Base-by-base conservation (phyloP, 2,329 filamentous ascomycete species). In the Myriosclerotinia curreyana region DNA sequence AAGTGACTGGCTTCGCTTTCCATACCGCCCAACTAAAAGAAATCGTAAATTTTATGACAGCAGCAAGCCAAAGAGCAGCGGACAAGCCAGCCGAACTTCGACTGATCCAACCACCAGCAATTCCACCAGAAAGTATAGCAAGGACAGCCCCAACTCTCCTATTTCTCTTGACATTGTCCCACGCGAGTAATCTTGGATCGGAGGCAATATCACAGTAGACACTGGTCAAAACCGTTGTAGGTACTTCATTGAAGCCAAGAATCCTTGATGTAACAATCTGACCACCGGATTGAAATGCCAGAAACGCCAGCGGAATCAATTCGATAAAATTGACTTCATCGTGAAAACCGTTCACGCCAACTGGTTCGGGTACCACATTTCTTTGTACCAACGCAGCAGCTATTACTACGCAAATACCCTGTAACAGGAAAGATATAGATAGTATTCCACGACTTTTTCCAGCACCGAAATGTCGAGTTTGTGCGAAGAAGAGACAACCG, bases 171-270 rank as follows among this genome's bases (percentile, higher is more conserved):
- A 79, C 74, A 64, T 85, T 82, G 15, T 78, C 72, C 38, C 65
- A 66, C 0, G 74, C 74, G 5, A 84, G 74, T n/a, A 86, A 66
- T 11, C 79, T 77, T 12, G 80, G 77, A 71, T 92, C 89, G 1
- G 86, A 89, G 69, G 91, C 91, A 25, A 94, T 73, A 74, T 94
- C 91, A 73, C 89, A 92, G 77, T 93, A 94, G 67, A 91, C 86
- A 73, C 88, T 92, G 1, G 91, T 94, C 65, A 95, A 76, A 3
- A 93, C 91, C 20, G 92, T 90, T 66, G 88, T 92, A 0, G 90
- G 92, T 25, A 94, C 77, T 2, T 86, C 85, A 65, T 86, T 86
- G 72, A 87, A 88, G 70, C 86, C 83, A 66, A 94, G 76, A 0
- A 88, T 86, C 4, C 90, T 79, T 70, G 87, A 91, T 0, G 85